Conservation (phyloP, 192 early-diverging fungal genomes). For the Physocladia obscura region DNA sequence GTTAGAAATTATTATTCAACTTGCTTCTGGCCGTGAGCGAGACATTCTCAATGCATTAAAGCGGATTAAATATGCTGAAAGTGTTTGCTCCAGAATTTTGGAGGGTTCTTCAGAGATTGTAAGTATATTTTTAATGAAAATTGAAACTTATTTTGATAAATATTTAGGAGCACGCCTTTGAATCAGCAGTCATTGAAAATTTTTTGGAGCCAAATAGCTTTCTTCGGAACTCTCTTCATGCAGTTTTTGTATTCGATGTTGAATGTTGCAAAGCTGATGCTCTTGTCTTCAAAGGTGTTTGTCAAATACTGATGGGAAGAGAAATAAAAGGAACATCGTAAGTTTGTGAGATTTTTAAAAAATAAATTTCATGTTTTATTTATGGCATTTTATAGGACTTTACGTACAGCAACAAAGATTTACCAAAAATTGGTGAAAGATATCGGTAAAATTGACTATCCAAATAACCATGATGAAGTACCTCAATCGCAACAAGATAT, state of each 20-base stretch:
- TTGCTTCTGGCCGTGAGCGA: neutral
- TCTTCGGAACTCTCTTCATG: neutral
- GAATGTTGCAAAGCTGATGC: slow-evolving; percentile 24
- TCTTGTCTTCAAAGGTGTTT: slow-evolving; percentile 17
- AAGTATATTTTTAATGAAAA: neutral
- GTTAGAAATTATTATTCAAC: slow-evolving; percentile 1
- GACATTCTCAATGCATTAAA: slow-evolving; percentile 1
- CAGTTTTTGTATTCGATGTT: slow-evolving; percentile 4
- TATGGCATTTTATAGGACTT: neutral
- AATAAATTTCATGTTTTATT: neutral
- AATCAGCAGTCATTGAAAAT: neutral
- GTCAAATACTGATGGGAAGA: slow-evolving; percentile 17
- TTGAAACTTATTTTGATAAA: neutral
- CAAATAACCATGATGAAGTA: neutral
- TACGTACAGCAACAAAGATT: slow-evolving; percentile 3
- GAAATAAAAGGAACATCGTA: slow-evolving; percentile 27
- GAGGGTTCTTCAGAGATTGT: neutral
- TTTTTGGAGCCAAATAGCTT: neutral
- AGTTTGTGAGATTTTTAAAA: neutral
- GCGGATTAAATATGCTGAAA: neutral
- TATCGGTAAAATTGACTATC: neutral
- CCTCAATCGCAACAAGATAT: neutral
- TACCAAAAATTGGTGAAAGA: slow-evolving; percentile 13
- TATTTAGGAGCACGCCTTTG: neutral
- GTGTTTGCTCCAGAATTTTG: neutral